These are phyloP conservation scores for Scheffersomyces parashehatae DNA, from an alignment of 1,139 yeast genomes.

Conservation along the genomic window DNA sequence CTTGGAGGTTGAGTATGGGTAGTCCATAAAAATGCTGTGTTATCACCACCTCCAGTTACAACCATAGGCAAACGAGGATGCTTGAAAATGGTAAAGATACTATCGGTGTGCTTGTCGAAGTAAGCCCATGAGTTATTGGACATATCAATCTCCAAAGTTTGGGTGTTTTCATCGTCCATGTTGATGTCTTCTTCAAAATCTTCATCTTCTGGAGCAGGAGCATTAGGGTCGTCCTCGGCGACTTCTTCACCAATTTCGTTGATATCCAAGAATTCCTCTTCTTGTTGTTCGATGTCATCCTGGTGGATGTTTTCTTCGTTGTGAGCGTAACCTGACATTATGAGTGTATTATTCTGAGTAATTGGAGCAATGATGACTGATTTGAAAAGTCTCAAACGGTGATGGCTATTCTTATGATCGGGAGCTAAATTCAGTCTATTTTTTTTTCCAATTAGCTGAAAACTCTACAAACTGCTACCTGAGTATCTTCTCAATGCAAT, in stretches of 20 bases:
- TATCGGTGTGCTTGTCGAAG: slow-evolving; percentile 85
- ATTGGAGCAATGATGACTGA: no score
- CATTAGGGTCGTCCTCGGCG: slow-evolving; percentile 36
- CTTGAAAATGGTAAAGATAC: slow-evolving; percentile 72
- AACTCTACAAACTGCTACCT: no score
- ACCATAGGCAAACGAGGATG: slow-evolving; percentile 82
- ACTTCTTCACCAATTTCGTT: slow-evolving; percentile 67
- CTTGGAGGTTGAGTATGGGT: slow-evolving; percentile 83
- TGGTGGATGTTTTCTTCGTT: no score
- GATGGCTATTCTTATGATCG: no score
- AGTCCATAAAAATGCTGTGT: slow-evolving; percentile 88
- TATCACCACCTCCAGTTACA: slow-evolving; percentile 89
- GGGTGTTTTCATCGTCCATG: slow-evolving; percentile 20
- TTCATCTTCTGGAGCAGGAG: slow-evolving; percentile 40
- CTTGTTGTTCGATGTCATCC: no score
- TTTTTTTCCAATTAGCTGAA: no score
- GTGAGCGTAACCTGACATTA: no score
- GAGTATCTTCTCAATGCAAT: no score
- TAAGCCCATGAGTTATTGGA: slow-evolving; percentile 86
- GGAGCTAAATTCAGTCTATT: no score
- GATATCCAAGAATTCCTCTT: slow-evolving; percentile 54
- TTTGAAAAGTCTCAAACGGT: no score
- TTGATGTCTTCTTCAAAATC: slow-evolving; percentile 34
- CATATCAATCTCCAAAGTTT: slow-evolving; percentile 57
- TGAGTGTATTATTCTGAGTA: no score